These are phyloP conservation scores for Geosmithia flava DNA, from an alignment of 2,329 filamentous ascomycete genomes.

Conservation along the genomic window DNA sequence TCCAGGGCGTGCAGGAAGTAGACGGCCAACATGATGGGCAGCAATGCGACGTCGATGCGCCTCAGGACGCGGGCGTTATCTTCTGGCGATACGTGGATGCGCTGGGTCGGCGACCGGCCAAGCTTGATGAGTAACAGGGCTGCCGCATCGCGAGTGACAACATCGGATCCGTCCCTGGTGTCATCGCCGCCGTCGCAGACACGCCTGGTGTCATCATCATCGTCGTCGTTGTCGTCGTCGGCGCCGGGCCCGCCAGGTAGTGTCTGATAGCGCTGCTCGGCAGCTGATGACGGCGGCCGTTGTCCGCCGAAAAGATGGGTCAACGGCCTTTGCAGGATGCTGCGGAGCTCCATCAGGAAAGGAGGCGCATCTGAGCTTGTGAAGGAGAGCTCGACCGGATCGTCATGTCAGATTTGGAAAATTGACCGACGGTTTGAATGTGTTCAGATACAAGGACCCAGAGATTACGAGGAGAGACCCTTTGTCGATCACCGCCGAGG, in stretches of 20 bases:
- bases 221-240: not conserved
- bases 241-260: not conserved
- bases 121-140: slow-evolving; percentile 29
- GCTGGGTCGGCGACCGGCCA: slow-evolving; percentile 19
- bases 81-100: slow-evolving; percentile 16
- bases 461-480: no score
- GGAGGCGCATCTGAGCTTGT: not conserved
- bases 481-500: no score
- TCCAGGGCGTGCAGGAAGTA: slow-evolving; percentile 54
- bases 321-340: not conserved
- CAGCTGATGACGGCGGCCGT: not conserved
- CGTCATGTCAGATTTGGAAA: not conserved
- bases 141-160: slow-evolving; percentile 23
- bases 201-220: not conserved
- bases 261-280: not conserved
- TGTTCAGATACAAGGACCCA: no score
- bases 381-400: not conserved
- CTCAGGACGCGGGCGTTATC: slow-evolving; percentile 21
- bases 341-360: not conserved
- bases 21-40: slow-evolving; percentile 38
- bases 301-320: not conserved
- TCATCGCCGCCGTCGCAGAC: not conserved
- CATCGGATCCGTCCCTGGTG: not conserved
- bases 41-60: slow-evolving; percentile 25
- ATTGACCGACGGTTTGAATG: no score